Evolutionary conservation across 2,329 filamentous ascomycete species (phyloP).

Genomic region (Stylonectria norvegica): DNA sequence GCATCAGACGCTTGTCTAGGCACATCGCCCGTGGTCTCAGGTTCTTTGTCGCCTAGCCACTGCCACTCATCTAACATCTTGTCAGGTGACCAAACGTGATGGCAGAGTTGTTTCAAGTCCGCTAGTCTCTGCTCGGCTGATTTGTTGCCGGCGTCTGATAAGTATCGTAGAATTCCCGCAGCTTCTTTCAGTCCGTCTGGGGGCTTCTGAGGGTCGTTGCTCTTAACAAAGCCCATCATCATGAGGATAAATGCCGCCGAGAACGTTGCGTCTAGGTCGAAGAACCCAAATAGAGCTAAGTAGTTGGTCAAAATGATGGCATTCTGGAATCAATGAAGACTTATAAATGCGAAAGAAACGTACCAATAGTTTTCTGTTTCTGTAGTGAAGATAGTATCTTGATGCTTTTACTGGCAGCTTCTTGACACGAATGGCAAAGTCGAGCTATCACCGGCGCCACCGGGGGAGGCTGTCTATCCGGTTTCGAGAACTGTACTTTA

Average conservation of each 20-base stretch:
- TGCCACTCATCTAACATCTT: conserved; percentile 20
- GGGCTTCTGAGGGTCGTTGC: conserved; percentile 17
- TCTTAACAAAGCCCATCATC: conserved; percentile 28
- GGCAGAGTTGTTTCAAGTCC: conserved; percentile 27
- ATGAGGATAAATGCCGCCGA: conserved; percentile 27
- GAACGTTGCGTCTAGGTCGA: conserved; percentile 28
- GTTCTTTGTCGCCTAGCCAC: conserved; percentile 10
- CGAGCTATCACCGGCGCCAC: conserved; percentile 18
- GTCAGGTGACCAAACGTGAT: conserved; percentile 24
- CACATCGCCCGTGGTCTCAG: too few species aligned
- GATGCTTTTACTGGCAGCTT: conserved; percentile 27
- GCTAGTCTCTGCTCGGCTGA: conserved; percentile 22
- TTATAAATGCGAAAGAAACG: not conserved
- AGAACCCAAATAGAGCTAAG: conserved; percentile 26
- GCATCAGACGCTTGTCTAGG: not conserved
- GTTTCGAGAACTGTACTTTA: conserved; percentile 19
- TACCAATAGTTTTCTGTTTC: conserved; percentile 21
- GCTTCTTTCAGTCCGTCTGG: conserved; percentile 24
- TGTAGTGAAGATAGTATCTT: conserved; percentile 21
- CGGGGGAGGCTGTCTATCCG: conserved; percentile 6
- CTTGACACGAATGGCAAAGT: conserved; percentile 23
- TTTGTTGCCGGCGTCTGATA: conserved; percentile 24
- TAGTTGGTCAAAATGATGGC: not conserved
- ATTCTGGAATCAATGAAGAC: too few species aligned
- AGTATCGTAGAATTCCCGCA: conserved; percentile 20